Base-by-base conservation (phyloP, 768 basidiomycete genomes). In the Boletus barrowsii region DNA sequence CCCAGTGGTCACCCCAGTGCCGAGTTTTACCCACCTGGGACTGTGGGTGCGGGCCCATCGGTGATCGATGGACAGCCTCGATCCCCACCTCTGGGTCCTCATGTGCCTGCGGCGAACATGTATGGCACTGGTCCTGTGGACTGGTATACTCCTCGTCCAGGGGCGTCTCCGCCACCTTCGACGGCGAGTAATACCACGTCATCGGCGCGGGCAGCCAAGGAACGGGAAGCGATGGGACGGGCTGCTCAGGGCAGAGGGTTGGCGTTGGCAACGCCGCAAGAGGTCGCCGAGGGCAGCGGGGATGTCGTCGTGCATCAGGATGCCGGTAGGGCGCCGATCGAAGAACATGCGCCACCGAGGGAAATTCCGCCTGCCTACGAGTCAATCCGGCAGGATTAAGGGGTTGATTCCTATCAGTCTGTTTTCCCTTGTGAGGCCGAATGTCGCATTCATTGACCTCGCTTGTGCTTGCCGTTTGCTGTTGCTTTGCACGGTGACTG, bases 351-450 rank as follows among this genome's bases (percentile, higher is more conserved):
- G 3, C 48, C 56, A 14, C 68, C 62, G 4, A 62, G 55, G 24
- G 68, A 69, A 51, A 66, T 69, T 18, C 68, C 68, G 0, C 68
- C 68, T 11, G 26, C 68, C 2, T 69, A 69, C 46, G 68, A 69
- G 0, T 69, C 68, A 13, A 69, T 69, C 39, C 59, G 36, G 29
- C 60, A 47, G 15, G 60, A 64, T 29, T 64, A 53, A 59, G 35
- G 39, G 40, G 13, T 40, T 5, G 33, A 10, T 35, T 35, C 24
- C 3, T 18, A 37, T 40, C 47, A 30, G 36, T 51, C 37, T 51
- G 5, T 9, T 24, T 40, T 47, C 10, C 13, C 9, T 47, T 26
- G 5, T 46, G 26, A 26, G 7, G 5, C 35, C 46, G 17, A 13
- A 1, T n/a, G 15, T 30, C 29, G 10, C 8, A 26, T 26, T 7